These are phyloP conservation scores for Ulota crispa DNA, from an alignment of 225 moss, liverwort and hornwort genomes.

Conservation along the genomic window DNA sequence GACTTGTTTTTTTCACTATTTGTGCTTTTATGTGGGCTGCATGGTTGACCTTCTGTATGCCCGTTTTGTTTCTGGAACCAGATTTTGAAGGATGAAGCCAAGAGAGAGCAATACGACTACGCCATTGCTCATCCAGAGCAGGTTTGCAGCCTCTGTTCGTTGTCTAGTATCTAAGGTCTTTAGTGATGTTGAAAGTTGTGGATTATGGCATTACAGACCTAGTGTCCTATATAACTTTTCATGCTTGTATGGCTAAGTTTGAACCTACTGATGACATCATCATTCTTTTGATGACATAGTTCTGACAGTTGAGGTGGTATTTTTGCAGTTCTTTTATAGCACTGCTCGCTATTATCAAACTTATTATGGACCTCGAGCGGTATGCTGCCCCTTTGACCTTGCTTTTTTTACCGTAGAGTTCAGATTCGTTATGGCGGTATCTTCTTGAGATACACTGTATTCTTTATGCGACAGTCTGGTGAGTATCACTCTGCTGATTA, in stretches of 20 bases:
- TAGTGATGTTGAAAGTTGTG: neutral
- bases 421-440: neutral
- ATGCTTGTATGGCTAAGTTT: neutral
- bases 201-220: neutral
- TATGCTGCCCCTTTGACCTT: slow-evolving; percentile 36
- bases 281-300: slow-evolving; percentile 10
- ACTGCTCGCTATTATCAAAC: slow-evolving; percentile 97
- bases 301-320: slow-evolving; percentile 31
- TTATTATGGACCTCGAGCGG: slow-evolving; percentile 94
- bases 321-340: slow-evolving; percentile 81
- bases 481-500: neutral
- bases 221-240: neutral
- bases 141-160: slow-evolving; percentile 41
- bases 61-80: slow-evolving; percentile 24
- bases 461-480: neutral
- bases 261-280: neutral
- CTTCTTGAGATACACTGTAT: neutral
- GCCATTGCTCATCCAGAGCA: slow-evolving; percentile 96
- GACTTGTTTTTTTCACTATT: neutral
- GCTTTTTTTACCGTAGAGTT: neutral
- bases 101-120: slow-evolving; percentile 97
- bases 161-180: neutral
- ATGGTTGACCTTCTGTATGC: slow-evolving; percentile 6
- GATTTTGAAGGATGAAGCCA: slow-evolving; percentile 90
- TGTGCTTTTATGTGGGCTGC: neutral